Conservation (phyloP, 441 rosid genomes). For the Erodium trifolium region DNA sequence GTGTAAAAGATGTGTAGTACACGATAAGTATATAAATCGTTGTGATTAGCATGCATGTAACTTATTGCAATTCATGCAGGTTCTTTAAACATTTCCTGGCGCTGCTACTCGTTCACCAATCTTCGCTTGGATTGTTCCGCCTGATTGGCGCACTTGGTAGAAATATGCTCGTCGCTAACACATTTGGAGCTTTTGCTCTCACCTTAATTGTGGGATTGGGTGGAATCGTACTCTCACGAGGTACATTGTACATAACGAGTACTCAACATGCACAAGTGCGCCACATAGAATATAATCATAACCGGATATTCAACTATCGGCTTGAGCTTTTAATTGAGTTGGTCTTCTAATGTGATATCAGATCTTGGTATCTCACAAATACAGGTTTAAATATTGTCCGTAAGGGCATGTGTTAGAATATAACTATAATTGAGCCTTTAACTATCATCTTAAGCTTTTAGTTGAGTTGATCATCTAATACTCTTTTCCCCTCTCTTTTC, state of each 20-base stretch:
- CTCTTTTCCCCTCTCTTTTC: too few relatives aligned
- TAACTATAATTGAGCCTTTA: too few relatives aligned
- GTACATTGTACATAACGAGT: conserved; percentile 22
- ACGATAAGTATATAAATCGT: too few relatives aligned
- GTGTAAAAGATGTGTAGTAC: too few relatives aligned
- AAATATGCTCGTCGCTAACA: conserved; percentile 56
- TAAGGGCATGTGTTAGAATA: too few relatives aligned
- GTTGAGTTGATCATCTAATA: too few relatives aligned
- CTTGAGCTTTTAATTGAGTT: too few relatives aligned
- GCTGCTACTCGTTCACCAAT: conserved; percentile 46
- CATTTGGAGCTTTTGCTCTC: conserved; percentile 52
- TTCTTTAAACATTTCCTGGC: conserved; percentile 53
- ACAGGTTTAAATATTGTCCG: too few relatives aligned
- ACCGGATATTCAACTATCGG: too few relatives aligned
- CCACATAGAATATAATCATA: too few relatives aligned
- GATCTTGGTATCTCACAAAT: too few relatives aligned
- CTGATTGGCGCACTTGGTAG: conserved; percentile 51
- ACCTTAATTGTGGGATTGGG: conserved; percentile 43
- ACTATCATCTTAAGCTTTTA: background rate
- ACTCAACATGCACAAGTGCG: background rate
- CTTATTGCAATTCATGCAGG: conserved; percentile 36
- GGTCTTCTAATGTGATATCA: too few relatives aligned
- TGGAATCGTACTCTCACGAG: conserved; percentile 59
- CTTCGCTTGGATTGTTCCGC: conserved; percentile 62
- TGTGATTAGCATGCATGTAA: background rate